Conservation (phyloP, 2,329 filamentous ascomycete genomes). For the Cercospora zeina region DNA sequence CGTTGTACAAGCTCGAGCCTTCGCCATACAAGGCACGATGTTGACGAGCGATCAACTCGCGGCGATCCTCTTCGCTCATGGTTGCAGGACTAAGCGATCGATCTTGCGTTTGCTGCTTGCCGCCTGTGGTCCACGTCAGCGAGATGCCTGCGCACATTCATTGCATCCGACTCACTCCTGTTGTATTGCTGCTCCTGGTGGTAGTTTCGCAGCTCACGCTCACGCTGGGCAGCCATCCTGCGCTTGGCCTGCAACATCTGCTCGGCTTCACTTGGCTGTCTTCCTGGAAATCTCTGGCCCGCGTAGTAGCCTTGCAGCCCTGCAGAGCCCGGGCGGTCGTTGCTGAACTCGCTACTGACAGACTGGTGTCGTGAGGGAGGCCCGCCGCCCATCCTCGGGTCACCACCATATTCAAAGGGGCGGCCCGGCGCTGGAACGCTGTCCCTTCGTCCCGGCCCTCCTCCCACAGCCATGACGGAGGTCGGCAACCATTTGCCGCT, state of each 20-base stretch:
- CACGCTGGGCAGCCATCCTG: conserved; percentile 97
- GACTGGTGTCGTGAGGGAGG: conserved; percentile 76
- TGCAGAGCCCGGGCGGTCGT: conserved; percentile 68
- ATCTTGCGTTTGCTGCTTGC: conserved; percentile 66
- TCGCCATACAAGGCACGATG: conserved; percentile 90
- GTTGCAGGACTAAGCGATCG: conserved; percentile 79
- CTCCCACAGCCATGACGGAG: conserved; percentile 27
- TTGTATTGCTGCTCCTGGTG: conserved; percentile 99
- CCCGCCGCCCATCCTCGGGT: conserved; percentile 66
- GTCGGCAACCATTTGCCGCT: conserved; percentile 82
- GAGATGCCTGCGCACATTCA: not conserved
- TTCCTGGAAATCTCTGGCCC: conserved; percentile 84
- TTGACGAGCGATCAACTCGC: conserved; percentile 92
- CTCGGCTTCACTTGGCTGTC: conserved; percentile 86
- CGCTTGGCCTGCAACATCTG: conserved; percentile 99
- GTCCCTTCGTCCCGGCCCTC: conserved; percentile 67
- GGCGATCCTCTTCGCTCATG: conserved; percentile 94
- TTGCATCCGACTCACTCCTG: conserved; percentile 68
- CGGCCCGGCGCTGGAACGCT: conserved; percentile 64
- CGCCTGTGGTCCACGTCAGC: conserved; percentile 48
- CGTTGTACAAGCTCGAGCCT: conserved; percentile 66
- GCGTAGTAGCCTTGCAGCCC: conserved; percentile 94
- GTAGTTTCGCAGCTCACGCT: conserved; percentile 98
- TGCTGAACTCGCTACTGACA: conserved; percentile 74
- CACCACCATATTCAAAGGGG: conserved; percentile 42